Base-by-base conservation (phyloP, 2,329 filamentous ascomycete species). In the Phialophora macrospora region DNA sequence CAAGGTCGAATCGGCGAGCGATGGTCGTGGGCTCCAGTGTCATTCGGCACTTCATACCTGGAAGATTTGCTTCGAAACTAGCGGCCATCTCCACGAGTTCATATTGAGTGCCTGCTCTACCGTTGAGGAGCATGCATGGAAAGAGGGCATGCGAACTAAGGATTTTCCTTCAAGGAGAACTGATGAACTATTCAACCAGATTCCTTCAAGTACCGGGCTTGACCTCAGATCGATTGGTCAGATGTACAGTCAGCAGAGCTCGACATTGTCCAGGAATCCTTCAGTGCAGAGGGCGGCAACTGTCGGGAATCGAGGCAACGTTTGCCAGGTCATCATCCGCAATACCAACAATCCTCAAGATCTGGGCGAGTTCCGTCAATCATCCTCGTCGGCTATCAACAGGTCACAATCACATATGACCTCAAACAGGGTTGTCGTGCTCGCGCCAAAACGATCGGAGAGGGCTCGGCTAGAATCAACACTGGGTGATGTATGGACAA, bases 21-120 rank as follows among this genome's bases (percentile, higher is more conserved):
- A 94, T 75, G 89, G 89, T 22, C 84, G 87, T 82, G 93, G 92
- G 0, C 76, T 98, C 7, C 92, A 94, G 81, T 97, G 93, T 73
- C 89, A 95, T 69, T 91, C 90, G 2, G 91, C 91, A 0, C 88
- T 91, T 0, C 91, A 91, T 76, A 95, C 93, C 1, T 98, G 93
- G 94, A 99, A 98, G 75, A 74, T 97, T 11, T 83, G 92, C 2
- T 97, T 98, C 73, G 89, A 95, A 75, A 86, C 87, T 70, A 84
- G 90, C 63, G 86, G 90, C 70, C 87, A 90, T 66, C 81, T 94
- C 60, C 94, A 91, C 75, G 94, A 98, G 77, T 79, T 97, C 17
- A 87, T 97, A 48, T 83, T 97, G 79, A 96, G 90, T 70, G 94
- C 93, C 41, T 97, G 93, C 72, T 94, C 90, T 1, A 82, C 87